These are phyloP conservation scores for Cladosporium sp. DNA, from an alignment of 2,329 filamentous ascomycete genomes.

Conservation along the genomic window DNA sequence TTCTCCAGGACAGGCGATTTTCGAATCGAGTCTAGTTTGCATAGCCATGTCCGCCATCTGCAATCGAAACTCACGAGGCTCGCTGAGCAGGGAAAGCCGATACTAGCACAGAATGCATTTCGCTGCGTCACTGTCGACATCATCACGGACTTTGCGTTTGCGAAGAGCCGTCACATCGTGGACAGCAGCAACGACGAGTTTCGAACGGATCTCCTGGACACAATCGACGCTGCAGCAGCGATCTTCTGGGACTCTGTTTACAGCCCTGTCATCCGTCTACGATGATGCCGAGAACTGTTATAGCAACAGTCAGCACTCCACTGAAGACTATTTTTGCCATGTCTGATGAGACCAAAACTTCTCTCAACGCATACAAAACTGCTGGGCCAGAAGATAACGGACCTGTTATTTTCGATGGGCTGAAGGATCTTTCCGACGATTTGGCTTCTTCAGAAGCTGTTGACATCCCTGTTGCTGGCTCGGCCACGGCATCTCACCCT, in stretches of 20 bases:
- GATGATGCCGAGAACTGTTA: background rate
- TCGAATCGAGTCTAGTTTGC: background rate
- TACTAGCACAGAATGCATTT: slow-evolving; percentile 5
- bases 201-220: background rate
- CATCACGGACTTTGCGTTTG: slow-evolving; percentile 7
- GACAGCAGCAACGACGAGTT: slow-evolving; percentile 5
- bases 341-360: background rate
- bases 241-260: background rate
- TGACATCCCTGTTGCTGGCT: slow-evolving; percentile 1
- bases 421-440: background rate
- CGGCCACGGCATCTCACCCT: slow-evolving; percentile 2
- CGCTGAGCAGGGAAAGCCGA: background rate
- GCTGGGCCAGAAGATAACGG: background rate
- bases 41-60: background rate
- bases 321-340: background rate
- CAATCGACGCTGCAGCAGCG: background rate
- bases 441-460: background rate
- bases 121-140: slow-evolving; percentile 10
- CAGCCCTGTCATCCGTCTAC: background rate
- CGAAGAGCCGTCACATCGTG: background rate
- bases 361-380: background rate
- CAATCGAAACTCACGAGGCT: background rate
- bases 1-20: slow-evolving; percentile 4
- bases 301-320: background rate
- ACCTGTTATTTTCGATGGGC: background rate